These are phyloP conservation scores for Houttuynia cordata DNA, from an alignment of 164 flowering plant species.

Conservation along the genomic window DNA sequence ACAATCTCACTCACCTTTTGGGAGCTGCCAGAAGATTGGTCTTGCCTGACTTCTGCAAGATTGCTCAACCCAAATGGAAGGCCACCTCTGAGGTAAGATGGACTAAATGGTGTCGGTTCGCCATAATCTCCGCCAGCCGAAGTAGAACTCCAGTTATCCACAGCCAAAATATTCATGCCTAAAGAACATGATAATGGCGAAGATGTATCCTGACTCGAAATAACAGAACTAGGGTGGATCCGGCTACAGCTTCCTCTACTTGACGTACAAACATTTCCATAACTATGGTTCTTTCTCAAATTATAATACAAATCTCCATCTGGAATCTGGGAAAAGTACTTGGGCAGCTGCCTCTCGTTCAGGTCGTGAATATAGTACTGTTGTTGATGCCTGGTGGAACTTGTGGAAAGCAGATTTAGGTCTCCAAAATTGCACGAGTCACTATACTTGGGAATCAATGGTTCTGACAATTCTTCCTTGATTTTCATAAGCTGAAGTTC, in stretches of 20 bases:
- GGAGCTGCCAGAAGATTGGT: slow-evolving; percentile 19
- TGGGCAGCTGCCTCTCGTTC: slow-evolving; percentile 27
- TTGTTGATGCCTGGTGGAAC: slow-evolving; percentile 14
- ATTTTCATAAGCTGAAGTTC: slow-evolving; percentile 24
- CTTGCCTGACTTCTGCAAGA: slow-evolving; percentile 26
- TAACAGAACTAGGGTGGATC: slow-evolving; percentile 49
- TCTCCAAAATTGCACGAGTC: slow-evolving; percentile 8
- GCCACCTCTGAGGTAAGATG: slow-evolving; percentile 18
- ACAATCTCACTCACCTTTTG: slow-evolving; percentile 25
- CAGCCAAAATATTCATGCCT: slow-evolving; percentile 41
- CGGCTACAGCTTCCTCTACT: slow-evolving; percentile 33
- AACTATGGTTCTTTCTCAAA: slow-evolving; percentile 10
- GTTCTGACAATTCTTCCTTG: slow-evolving; percentile 29
- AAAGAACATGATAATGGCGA: slow-evolving; percentile 19
- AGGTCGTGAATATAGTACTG: slow-evolving; percentile 20
- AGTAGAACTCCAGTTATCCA: slow-evolving; percentile 42
- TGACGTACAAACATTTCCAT: slow-evolving; percentile 12
- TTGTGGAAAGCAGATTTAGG: slow-evolving; percentile 9
- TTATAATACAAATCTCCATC: slow-evolving; percentile 11
- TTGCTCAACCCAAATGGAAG: slow-evolving; percentile 24
- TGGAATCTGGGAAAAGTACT: slow-evolving; percentile 18
- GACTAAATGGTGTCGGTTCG: slow-evolving; percentile 17
- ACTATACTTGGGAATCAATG: slow-evolving; percentile 22
- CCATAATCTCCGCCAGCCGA: slow-evolving; percentile 24
- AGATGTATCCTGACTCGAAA: slow-evolving; percentile 27